These are phyloP conservation scores for Gloeophyllum trabeum DNA, from an alignment of 768 basidiomycete species.

Conservation along the genomic window DNA sequence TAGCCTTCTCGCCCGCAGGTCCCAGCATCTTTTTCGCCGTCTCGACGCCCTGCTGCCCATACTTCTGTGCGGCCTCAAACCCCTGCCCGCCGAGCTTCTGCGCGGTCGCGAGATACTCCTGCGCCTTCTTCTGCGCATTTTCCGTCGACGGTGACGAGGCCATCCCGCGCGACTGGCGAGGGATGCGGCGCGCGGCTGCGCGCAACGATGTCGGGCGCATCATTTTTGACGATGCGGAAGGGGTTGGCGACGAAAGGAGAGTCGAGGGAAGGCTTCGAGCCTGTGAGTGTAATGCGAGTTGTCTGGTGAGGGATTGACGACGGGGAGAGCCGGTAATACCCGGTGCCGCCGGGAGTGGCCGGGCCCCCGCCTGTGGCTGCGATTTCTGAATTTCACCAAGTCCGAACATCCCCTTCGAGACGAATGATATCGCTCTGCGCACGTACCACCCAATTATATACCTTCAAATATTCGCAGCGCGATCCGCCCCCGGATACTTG, in stretches of 20 bases:
- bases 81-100: slow-evolving; percentile 46
- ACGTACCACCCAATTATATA: too few species aligned
- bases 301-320: too few species aligned
- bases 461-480: too few species aligned
- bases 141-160: slow-evolving; percentile 31
- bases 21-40: slow-evolving; percentile 35
- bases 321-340: too few species aligned
- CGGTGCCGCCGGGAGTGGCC: too few species aligned
- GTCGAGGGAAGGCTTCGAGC: too few species aligned
- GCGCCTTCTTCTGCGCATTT: slow-evolving; percentile 56
- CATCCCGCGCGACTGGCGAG: slow-evolving; percentile 20
- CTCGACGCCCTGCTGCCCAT: slow-evolving; percentile 40
- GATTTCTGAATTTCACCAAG: too few species aligned
- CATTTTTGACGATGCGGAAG: neutral
- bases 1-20: slow-evolving; percentile 40
- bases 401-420: too few species aligned
- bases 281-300: too few species aligned
- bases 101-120: slow-evolving; percentile 48
- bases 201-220: neutral
- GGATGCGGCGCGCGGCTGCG: neutral
- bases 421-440: too few species aligned
- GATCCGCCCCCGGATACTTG: too few species aligned
- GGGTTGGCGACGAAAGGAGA: neutral
- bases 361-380: too few species aligned
- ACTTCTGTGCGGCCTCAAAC: slow-evolving; percentile 38